A percentile compares a stretch with the other conserved stretches of the same genome.
These are phyloP conservation scores for Penicillium tannophilum DNA, from an alignment of 495 filamentous ascomycete genomes.

Conservation along the genomic window DNA sequence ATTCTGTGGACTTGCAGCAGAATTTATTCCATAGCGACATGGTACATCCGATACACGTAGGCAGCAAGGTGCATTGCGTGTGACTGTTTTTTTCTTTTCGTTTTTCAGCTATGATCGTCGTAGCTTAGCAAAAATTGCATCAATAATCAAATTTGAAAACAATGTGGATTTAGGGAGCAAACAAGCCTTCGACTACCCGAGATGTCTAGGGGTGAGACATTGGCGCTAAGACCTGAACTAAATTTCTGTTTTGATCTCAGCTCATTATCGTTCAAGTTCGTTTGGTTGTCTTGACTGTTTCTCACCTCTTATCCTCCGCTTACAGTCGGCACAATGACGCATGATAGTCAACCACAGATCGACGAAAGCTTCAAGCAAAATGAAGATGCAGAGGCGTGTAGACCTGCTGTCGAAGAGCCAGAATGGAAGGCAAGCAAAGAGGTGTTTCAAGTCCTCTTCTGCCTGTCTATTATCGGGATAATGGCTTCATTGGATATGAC, in stretches of 20 bases:
- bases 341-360: not conserved
- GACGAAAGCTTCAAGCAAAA: not conserved
- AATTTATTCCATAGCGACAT: not conserved
- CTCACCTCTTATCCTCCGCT: not conserved
- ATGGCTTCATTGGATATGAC: slow-evolving; percentile 11
- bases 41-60: too few species aligned
- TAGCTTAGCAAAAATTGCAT: not conserved
- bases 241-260: not conserved
- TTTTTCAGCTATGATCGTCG: not conserved
- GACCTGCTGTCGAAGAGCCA: not conserved
- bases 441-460: not conserved
- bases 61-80: too few species aligned
- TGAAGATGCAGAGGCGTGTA: not conserved
- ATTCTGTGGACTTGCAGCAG: not conserved
- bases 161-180: not conserved
- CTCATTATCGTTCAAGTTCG: not conserved
- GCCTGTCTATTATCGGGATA: slow-evolving; percentile 10
- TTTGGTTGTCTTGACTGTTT: not conserved
- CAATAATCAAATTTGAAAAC: too few species aligned
- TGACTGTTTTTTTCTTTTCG: too few species aligned
- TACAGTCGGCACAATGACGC: not conserved
- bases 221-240: not conserved
- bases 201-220: not conserved
- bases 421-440: not conserved
- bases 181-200: not conserved